Evolutionary conservation across 108 stramenopile species (phyloP), one percentile per base, ranked within the genome.

Genomic region (Nannochloropsis gaditana): DNA sequence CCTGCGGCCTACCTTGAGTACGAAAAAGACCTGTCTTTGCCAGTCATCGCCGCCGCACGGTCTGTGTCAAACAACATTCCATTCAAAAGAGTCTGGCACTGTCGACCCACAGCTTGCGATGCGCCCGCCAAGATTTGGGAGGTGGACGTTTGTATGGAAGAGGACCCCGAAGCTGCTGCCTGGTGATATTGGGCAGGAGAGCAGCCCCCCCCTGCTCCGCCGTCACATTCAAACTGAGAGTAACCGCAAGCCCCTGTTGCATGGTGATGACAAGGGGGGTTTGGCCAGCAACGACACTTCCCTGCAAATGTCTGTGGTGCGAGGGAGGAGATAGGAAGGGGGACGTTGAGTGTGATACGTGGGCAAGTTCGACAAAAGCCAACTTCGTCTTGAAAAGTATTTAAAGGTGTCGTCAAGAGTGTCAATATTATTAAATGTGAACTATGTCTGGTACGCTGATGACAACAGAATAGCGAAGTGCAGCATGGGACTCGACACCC

Each of bases 31-130:
- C 59, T n/a, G 2, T n/a, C 59, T n/a, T n/a, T n/a, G 15, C 59
- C 59, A 4, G 59, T 6, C 59, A 73, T 73, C 59, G n/a, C 59
- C 59, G 59, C 59, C 59, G 6, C 59, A 3, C 59, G 59, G 19
- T 73, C 59, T n/a, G 59, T n/a, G n/a, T 73, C 59, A 73, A 73
- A 73, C 8, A 73, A 73, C 4, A 73, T 73, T n/a, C 59, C 59
- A 8, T 73, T 73, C 59, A 73, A n/a, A 15, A 73, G 59, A 15
- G 59, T 6, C 8, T 73, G 59, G 59, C 59, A 73, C 59, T 73
- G 59, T n/a, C 15, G n/a, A 15, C 59, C 59, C 59, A 73, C 59
- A n/a, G 4, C n/a, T 73, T 73, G 59, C 19, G 5, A n/a, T n/a
- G 59, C 59, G 19, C 59, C 59, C n/a, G 59, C 8, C 59, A 73